Conservation (phyloP, 106 monocot species). For the Xerophyta viscosa region DNA sequence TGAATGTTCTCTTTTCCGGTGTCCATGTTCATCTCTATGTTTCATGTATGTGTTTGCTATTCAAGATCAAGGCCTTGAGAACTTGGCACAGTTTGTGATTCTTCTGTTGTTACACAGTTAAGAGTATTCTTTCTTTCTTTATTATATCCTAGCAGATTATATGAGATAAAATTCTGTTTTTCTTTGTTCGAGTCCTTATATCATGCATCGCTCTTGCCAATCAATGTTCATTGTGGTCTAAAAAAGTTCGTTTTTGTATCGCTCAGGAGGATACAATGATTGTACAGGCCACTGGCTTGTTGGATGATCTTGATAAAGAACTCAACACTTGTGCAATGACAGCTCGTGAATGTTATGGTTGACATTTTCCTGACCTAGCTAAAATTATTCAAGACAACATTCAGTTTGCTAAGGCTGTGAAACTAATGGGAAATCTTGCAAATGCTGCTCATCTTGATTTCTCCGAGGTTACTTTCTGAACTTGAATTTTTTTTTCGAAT, state of each 20-base stretch:
- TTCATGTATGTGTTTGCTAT: too few relatives aligned
- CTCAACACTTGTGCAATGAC: conserved; percentile 97
- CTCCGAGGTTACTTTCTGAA: conserved; percentile 51
- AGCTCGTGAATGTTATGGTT: conserved; percentile 97
- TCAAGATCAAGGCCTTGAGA: too few relatives aligned
- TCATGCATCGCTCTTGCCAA: too few relatives aligned
- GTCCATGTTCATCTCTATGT: not conserved
- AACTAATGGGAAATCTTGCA: conserved; percentile 79
- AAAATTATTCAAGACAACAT: conserved; percentile 89
- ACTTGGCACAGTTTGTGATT: too few relatives aligned
- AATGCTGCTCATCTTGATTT: conserved; percentile 87
- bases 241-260: not conserved
- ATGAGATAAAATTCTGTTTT: too few relatives aligned
- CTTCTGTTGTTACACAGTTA: too few relatives aligned
- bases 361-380: conserved; percentile 96
- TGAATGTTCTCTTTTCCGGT: conserved; percentile 10
- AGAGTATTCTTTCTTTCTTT: too few relatives aligned
- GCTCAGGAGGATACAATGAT: conserved; percentile 92
- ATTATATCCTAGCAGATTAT: too few relatives aligned
- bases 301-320: conserved; percentile 95
- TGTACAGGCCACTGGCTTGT: conserved; percentile 86
- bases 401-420: conserved; percentile 77
- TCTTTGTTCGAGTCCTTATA: too few relatives aligned
- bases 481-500: too few relatives aligned
- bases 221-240: not conserved